A percentile compares a stretch with the other conserved stretches of the same genome.
These are phyloP conservation scores for Termitomyces sp. DNA, from an alignment of 768 basidiomycete species.

Conservation along the genomic window DNA sequence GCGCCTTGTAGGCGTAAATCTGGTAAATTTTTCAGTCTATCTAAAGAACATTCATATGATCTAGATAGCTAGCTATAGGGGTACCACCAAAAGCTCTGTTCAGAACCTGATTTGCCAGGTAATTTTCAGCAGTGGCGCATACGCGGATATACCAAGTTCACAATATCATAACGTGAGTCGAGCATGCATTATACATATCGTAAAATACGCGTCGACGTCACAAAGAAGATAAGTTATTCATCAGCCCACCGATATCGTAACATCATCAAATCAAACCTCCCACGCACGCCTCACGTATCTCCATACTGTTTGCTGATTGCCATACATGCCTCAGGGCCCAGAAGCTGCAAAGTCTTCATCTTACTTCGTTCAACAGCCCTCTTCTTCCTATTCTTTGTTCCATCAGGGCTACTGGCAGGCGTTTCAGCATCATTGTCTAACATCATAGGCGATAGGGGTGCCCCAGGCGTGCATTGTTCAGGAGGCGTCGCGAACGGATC, in stretches of 20 bases:
- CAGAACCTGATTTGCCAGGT: background rate
- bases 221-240: background rate
- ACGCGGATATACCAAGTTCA: background rate
- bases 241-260: background rate
- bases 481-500: conserved; percentile 11
- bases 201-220: background rate
- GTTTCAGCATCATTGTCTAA: background rate
- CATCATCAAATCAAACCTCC: background rate
- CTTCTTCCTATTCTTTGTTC: conserved; percentile 1
- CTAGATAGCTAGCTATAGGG: background rate
- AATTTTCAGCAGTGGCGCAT: background rate
- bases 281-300: background rate
- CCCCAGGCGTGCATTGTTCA: background rate
- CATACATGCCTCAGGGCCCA: conserved; percentile 9
- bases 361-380: conserved; percentile 1
- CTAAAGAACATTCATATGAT: background rate
- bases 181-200: background rate
- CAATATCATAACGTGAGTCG: background rate
- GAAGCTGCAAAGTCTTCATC: conserved; percentile 9
- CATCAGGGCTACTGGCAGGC: background rate
- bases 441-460: conserved; percentile 1
- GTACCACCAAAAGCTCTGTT: background rate
- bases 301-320: conserved; percentile 4
- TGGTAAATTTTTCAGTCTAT: background rate
- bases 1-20: background rate